phyloP scores from a whole-genome alignment of 2,329 filamentous ascomycete genomes.

The Arthrinium phaeospermum region DNA sequence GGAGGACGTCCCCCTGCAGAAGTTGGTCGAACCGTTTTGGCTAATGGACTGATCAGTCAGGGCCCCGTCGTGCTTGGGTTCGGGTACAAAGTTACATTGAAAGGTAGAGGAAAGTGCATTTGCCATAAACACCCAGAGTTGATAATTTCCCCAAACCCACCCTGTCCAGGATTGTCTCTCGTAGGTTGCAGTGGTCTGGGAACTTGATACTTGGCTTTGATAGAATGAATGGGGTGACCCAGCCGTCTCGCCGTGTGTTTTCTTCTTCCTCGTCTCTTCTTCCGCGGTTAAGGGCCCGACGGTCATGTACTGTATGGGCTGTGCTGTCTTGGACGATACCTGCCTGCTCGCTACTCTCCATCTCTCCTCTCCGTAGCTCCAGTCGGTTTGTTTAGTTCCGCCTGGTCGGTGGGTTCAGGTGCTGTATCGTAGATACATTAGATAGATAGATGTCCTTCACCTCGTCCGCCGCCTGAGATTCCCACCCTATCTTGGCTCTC shows the following conservation, averaged over 20 bases:
- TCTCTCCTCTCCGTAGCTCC: not conserved
- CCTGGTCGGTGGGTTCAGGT: not conserved
- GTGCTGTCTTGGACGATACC: not conserved
- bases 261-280: constrained; percentile 14
- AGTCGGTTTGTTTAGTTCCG: constrained; percentile 13
- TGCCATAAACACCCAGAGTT: constrained; percentile 21
- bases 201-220: constrained; percentile 19
- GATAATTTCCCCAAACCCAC: constrained; percentile 23
- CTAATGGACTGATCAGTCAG: constrained; percentile 12
- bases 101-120: not conserved
- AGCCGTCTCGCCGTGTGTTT: constrained; percentile 15
- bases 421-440: constrained; percentile 15
- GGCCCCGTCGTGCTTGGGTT: not conserved
- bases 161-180: constrained; percentile 16
- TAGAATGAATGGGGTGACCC: constrained; percentile 17
- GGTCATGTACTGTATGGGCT: constrained; percentile 7
- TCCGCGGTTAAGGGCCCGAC: constrained; percentile 1
- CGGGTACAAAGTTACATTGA: constrained; percentile 5
- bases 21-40: constrained; percentile 14
- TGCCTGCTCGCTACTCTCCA: not conserved
- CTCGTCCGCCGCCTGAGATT: constrained; percentile 1
- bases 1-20: not conserved
- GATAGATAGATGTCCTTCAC: constrained; percentile 15
- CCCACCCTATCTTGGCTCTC: constrained; percentile 14
- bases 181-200: constrained; percentile 18